Base-by-base conservation (phyloP, 768 basidiomycete genomes). In the Amanita brunnescens region DNA sequence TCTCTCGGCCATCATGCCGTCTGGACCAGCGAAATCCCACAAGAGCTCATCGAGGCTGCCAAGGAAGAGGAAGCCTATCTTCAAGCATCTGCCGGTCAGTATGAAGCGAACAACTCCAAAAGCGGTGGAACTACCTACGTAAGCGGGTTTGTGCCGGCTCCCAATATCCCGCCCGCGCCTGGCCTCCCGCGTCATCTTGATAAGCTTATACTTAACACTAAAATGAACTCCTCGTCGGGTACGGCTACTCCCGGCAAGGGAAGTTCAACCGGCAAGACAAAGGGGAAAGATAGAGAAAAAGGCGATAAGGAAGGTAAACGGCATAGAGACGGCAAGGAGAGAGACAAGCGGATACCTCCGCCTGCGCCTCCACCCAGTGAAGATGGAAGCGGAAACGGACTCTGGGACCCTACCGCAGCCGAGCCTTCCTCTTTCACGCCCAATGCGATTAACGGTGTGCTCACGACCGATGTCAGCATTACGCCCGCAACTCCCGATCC, bases 121-220 rank as follows among this genome's bases (percentile, higher is more conserved):
- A 58, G 51, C 24, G 57, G 44, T 54, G 61, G 48, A 41, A 54
- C 49, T 47, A 63, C 50, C 16, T 62, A 61, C 24, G 66, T 70
- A 10, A 61, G 58, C 32, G 72, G 71, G 2, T 72, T 77, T 58
- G 66, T 73, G 29, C 81, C 85, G 9, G 79, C 83, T 1, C 88
- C 91, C 14, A 81, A 81, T 57, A 86, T 94, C 54, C 93, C 93
- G 1, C 83, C 85, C 18, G 93, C 96, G 2, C 93, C 96, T 1
- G 72, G 77, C 1, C 75, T 98, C 39, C 96, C 96, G 0, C 72
- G 93, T 1, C 91, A 97, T 61, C 72, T 99, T 37, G 94, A 98
- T 61, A 93, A 92, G 60, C 83, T 96, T 44, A 96, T 97, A 52
- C 68, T 99, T 54, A 98, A 98, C 60, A 61, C 74, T 57, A 57